Base-by-base conservation (phyloP, 2,329 filamentous ascomycete genomes). In the Exophiala bonariae region DNA sequence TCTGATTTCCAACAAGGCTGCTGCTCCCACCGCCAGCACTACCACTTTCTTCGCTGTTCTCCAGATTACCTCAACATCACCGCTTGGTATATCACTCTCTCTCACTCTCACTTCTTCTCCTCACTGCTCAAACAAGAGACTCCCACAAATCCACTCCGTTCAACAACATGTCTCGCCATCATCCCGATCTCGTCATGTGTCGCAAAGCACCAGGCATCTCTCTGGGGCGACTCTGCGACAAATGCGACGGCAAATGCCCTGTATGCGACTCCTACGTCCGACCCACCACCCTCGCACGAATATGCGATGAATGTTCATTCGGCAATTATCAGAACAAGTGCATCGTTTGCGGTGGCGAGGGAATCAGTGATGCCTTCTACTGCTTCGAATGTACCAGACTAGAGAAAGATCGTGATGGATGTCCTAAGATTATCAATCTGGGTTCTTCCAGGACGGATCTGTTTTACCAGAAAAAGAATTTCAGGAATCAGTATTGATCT, bases 301-400 rank as follows among this genome's bases (percentile, higher is more conserved):
- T 99, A 75, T 99, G 93, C 78, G 93, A 99, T 76, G 93, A 99
- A 75, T 99, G 93, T 79, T 91, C 88, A 67, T 99, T 99, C 70
- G 93, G 93, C 66, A 99, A 99, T 79, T 99, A 96, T 77, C 93
- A 97, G 75, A 99, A 99, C 77, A 99, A 99, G 72, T 99, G 93
- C 68, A 90, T 99, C 59, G 93, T 99, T 34, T 99, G 93, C 72
- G 93, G 93, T 67, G 93, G 93, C 61, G 93, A 97, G 74, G 93
- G 93, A 22, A 99, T 99, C 67, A 93, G 87, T 26, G 93, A 99
- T 68, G 93, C 93, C 40, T 97, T 97, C 71, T 99, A 99, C 76
- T 99, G 93, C 77, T 97, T 97, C 66, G 93, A 99, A 73, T 99
- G 93, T 69, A 99, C 93, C 49, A 81, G 93, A 6, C 75, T 99